Base-by-base conservation (phyloP, 805 yeast species). In the Starmerella powellii region DNA sequence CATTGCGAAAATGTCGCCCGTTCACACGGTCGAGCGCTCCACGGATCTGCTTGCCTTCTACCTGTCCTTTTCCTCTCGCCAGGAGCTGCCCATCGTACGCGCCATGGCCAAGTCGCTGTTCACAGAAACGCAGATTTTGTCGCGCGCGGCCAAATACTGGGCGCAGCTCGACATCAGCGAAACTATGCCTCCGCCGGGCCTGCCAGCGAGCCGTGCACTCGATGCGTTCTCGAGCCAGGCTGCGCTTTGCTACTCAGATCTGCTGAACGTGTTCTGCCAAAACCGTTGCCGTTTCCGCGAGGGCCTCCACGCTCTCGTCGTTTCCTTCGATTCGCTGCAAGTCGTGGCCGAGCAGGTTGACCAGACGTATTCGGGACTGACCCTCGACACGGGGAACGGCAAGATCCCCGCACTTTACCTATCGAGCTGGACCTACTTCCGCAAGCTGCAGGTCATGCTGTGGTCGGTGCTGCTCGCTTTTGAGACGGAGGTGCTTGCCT, bases 211-310 rank as follows among this genome's bases (percentile, higher is more conserved):
- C 38, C 42, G 42, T 23, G 46, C 50, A n/a, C 37, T 59, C 15
- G 54, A 56, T 3, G 58, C 56, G 30, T 52, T 73, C 11, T 34
- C 54, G 28, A 32, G 38, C 6, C 56, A 56, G 28, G 63, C 62
- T 0, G 48, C 42, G 6, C 41, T 72, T 28, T 62, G 44, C 76
- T 78, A 53, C 55, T 72, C 31, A 69, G 75, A 53, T 56, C 66
- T 31, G 71, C 70, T 18, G 57, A 66, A 52, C 56, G 65, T 56
- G 66, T 70, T 52, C 61, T 64, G 64, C 55, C 79, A 78, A 57
- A 88, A 88, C 54, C 76, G 85, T 28, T 75, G 93, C 38, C 70
- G 95, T 42, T 86, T 84, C 55, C 73, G 95, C 48, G 95, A 84
- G 57, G 73, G 80, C 48, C 62, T 79, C 53, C 64, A 77, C 48